Evolutionary conservation across 2,329 filamentous ascomycete genomes (phyloP).

Genomic region (Ophiocordyceps camponoti-floridani): DNA sequence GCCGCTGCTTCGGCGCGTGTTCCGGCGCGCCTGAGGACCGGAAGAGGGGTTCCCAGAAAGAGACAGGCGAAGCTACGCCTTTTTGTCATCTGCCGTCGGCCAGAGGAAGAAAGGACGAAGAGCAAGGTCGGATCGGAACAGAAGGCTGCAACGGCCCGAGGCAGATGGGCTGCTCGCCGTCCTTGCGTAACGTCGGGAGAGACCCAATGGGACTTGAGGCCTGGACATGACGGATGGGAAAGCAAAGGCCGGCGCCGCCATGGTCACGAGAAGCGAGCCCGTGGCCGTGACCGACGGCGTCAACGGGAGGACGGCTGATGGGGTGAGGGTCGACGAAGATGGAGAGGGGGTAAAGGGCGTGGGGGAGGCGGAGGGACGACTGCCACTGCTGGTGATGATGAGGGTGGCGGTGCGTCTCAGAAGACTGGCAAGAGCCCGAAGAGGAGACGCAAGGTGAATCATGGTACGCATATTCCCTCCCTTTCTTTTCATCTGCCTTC

Average conservation of each 20-base stretch:
- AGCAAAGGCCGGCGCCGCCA: conserved; percentile 8
- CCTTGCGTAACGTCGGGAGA: conserved; percentile 6
- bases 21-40: no score
- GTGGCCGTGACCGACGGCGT: conserved; percentile 10
- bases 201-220: conserved; percentile 12
- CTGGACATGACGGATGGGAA: conserved; percentile 16
- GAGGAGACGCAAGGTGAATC: conserved; percentile 79
- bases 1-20: no score
- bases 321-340: conserved; percentile 4
- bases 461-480: conserved; percentile 40
- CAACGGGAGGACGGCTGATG: conserved; percentile 1
- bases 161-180: conserved; percentile 1
- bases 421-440: conserved; percentile 42
- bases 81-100: no score
- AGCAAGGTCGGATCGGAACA: not conserved
- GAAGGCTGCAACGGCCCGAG: conserved; percentile 2
- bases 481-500: conserved; percentile 3
- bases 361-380: not conserved
- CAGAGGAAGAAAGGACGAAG: no score
- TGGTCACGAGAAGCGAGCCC: conserved; percentile 8
- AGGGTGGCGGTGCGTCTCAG: not conserved
- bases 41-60: not conserved
- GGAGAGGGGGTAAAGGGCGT: not conserved
- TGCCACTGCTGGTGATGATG: not conserved
- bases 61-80: no score